These are phyloP conservation scores for Lactifluus rugatus DNA, from an alignment of 768 basidiomycete genomes.

Conservation along the genomic window DNA sequence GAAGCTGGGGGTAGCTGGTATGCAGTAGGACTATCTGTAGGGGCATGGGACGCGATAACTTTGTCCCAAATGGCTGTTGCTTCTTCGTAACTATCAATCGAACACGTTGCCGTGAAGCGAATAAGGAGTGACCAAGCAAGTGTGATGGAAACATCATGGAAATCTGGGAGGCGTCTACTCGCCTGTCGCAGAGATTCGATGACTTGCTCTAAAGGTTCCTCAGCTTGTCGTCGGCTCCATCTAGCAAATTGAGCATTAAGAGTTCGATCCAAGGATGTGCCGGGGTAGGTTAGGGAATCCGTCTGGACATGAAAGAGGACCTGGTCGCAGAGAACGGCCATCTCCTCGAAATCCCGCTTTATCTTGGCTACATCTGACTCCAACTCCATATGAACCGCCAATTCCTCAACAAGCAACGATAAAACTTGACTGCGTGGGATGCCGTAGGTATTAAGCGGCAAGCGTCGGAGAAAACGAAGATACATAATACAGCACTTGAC, in stretches of 20 bases:
- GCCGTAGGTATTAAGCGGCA: too few relatives aligned
- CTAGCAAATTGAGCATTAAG: background rate
- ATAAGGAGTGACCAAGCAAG: background rate
- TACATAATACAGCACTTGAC: background rate
- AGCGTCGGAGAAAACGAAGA: background rate
- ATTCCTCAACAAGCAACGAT: background rate
- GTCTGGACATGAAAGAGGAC: background rate
- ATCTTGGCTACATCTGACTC: background rate
- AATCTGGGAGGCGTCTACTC: background rate
- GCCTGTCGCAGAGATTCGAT: background rate
- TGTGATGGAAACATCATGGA: background rate
- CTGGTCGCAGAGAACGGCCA: background rate
- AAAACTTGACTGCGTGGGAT: background rate
- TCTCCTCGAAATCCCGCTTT: background rate
- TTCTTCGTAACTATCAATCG: background rate
- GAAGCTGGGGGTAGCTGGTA: background rate
- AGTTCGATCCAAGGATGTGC: background rate
- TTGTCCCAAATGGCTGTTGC: background rate
- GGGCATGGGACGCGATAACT: background rate
- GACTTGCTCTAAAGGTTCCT: background rate
- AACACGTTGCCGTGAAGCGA: background rate
- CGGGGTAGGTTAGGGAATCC: background rate
- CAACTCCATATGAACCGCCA: background rate
- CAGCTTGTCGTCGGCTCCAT: background rate
- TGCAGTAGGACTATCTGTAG: background rate